Conservation (phyloP, 306 rosid genomes). For the Corylus heterophylla region DNA sequence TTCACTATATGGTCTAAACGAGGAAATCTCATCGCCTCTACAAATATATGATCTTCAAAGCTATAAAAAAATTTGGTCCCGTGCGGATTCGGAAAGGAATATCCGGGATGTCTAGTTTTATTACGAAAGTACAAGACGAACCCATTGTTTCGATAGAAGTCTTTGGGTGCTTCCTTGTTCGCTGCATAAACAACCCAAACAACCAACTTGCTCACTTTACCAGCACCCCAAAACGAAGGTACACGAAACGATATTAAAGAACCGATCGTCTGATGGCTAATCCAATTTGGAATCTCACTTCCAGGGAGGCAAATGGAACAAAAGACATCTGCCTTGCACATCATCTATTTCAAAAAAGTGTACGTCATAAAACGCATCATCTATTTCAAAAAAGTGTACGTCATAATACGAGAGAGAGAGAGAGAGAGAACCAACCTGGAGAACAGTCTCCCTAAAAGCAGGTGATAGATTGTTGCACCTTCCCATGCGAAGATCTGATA, state of each 20-base stretch:
- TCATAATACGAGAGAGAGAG: too few species aligned
- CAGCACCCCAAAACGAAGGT: not conserved
- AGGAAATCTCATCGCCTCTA: not conserved
- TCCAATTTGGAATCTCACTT: not conserved
- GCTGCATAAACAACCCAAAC: not conserved
- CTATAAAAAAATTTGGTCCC: too few species aligned
- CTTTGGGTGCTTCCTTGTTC: not conserved
- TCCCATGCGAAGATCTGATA: too few species aligned
- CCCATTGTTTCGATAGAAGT: too few species aligned
- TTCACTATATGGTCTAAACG: not conserved
- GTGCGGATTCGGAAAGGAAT: too few species aligned
- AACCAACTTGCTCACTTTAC: too few species aligned
- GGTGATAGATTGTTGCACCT: not conserved
- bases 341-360: too few species aligned
- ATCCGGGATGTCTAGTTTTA: not conserved
- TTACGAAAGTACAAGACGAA: too few species aligned
- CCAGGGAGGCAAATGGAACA: not conserved
- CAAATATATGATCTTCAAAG: too few species aligned
- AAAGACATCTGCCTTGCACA: too few species aligned
- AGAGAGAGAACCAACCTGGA: not conserved
- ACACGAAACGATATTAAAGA: not conserved
- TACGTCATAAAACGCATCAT: too few species aligned
- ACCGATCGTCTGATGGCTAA: not conserved
- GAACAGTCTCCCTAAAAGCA: not conserved
- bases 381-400: too few species aligned